Base-by-base conservation (phyloP, 768 basidiomycete genomes). In the Lactarius hatsudake region DNA sequence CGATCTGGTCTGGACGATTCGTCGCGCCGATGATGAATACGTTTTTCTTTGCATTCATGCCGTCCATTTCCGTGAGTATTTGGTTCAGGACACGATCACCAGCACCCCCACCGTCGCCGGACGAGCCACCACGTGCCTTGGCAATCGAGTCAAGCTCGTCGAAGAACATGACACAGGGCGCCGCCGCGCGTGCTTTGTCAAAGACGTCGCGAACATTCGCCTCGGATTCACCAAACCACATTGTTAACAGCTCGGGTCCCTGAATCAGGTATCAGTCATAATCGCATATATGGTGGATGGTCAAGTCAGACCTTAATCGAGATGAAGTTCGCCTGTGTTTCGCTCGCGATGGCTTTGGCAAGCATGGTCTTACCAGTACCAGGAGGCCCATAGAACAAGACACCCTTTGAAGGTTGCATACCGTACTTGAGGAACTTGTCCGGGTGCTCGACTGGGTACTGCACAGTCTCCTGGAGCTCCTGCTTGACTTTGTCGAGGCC, bases 381-480 rank as follows among this genome's bases (percentile, higher is more conserved):
- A 72, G 97, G 97, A 76, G 97, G 97, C 55, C 97, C 97, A 78
- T 98, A 99, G 87, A 99, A 99, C 74, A 99, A 80, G 56, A 99
- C 97, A 87, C 97, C 97, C 83, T 98, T 98, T 40, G 94, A 96
- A 5, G 97, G 96, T 32, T 94, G 94, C 97, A 99, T 98, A 72
- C 97, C 97, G 75, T 99, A 99, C 83, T 99, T 99, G 90, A 99
- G 84, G 94, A 98, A 99, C 83, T 99, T 99, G 78, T 99, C 97
- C 68, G 97, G 97, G 76, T 98, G 97, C 79, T 99, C 97, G 78
- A 98, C 97, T 61, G 97, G 97, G 83, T 99, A 99, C 76, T 98
- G 96, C 0, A 99, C 96, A 13, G 97, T 99, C 81, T 99, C 97
- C 77, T 99, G 97, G 62, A 99, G 84, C 80, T 99, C 97, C 80